These are phyloP conservation scores for Penicillium crustosum DNA, from an alignment of 2,329 filamentous ascomycete species.

Conservation along the genomic window DNA sequence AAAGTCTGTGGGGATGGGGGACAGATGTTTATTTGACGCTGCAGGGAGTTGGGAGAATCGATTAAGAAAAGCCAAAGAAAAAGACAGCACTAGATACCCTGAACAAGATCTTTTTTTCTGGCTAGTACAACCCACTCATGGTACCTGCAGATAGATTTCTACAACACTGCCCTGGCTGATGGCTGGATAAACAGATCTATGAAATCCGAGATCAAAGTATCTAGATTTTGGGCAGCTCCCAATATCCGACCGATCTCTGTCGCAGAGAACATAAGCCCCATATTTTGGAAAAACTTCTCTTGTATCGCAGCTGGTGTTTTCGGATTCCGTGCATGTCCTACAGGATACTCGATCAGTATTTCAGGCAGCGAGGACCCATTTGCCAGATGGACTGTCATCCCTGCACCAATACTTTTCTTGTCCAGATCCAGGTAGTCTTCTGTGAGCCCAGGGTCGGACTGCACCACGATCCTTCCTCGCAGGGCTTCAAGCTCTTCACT, in stretches of 20 bases:
- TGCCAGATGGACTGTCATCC: constrained; percentile 26
- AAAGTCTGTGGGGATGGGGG: constrained; percentile 93
- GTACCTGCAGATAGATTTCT: not conserved
- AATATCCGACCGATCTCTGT: constrained; percentile 14
- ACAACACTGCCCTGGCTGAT: constrained; percentile 9
- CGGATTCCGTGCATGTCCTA: constrained; percentile 21
- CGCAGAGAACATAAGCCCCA: constrained; percentile 21
- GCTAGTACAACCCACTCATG: not conserved
- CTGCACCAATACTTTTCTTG: constrained; percentile 30
- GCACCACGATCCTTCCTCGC: constrained; percentile 28
- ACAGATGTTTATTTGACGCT: constrained; percentile 66
- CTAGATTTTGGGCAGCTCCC: constrained; percentile 12
- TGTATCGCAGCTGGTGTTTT: constrained; percentile 12
- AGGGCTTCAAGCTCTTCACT: constrained; percentile 24
- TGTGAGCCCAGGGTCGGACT: constrained; percentile 30
- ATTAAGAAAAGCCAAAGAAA: constrained; percentile 22
- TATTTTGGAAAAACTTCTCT: constrained; percentile 20
- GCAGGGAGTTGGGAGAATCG: constrained; percentile 57
- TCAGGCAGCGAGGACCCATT: constrained; percentile 29
- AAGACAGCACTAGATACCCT: constrained; percentile 6
- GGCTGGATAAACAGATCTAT: constrained; percentile 18
- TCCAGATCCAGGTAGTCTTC: constrained; percentile 31
- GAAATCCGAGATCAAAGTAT: constrained; percentile 16
- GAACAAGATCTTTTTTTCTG: not conserved
- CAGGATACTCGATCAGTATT: constrained; percentile 37